Conservation (phyloP, 352 stramenopile genomes). For the Phytophthora colocasiae region DNA sequence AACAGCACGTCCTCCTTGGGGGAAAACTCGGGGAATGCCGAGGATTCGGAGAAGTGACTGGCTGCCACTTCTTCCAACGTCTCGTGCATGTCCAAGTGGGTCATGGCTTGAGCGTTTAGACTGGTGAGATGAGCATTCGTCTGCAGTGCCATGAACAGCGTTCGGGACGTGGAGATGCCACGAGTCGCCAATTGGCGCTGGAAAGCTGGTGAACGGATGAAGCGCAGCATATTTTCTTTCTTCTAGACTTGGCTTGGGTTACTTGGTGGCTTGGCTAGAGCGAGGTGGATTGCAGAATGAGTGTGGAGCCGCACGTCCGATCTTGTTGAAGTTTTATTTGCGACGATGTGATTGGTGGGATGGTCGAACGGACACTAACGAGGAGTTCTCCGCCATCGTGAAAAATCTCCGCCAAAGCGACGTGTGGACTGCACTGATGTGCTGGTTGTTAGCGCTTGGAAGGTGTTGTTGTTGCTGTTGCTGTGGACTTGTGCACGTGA, state of each 20-base stretch:
- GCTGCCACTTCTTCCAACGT: conserved; percentile 60
- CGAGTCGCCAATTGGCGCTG: conserved; percentile 19
- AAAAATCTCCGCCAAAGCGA: conserved; percentile 1
- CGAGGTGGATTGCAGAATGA: conserved; percentile 10
- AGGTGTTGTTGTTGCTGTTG: background rate
- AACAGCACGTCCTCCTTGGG: conserved; percentile 63
- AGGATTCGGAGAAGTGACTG: conserved; percentile 66
- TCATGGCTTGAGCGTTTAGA: conserved; percentile 32
- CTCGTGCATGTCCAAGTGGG: conserved; percentile 39
- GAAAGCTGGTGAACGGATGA: conserved; percentile 19
- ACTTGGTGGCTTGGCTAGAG: background rate
- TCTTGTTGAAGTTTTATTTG: conserved; percentile 31
- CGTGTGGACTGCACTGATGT: too few relatives aligned
- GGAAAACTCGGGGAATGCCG: conserved; percentile 71
- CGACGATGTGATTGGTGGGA: conserved; percentile 7
- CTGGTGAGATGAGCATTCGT: conserved; percentile 32
- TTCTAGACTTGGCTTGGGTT: conserved; percentile 5
- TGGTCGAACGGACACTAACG: conserved; percentile 4
- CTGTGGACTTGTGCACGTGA: too few relatives aligned
- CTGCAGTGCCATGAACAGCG: conserved; percentile 15
- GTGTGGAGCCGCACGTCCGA: background rate
- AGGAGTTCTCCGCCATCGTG: conserved; percentile 2
- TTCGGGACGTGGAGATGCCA: conserved; percentile 14
- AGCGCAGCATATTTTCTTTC: conserved; percentile 24
- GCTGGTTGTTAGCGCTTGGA: too few relatives aligned